Base-by-base conservation (phyloP, 805 yeast species). In the Kazachstania africana region DNA sequence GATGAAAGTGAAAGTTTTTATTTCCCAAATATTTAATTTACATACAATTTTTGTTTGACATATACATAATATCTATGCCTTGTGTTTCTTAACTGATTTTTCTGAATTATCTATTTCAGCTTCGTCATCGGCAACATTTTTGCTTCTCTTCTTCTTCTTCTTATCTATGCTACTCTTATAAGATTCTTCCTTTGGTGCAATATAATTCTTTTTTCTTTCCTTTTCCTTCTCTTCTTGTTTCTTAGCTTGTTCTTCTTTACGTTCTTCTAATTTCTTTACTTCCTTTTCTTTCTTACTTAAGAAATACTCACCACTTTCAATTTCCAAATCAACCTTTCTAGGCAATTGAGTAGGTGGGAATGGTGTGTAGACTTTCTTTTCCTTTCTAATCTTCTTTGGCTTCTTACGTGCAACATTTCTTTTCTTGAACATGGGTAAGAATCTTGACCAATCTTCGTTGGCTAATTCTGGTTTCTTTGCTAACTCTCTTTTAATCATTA, bases 331-430 rank as follows among this genome's bases (percentile, higher is more conserved):
- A 59, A 91, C 68, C 81, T 91, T 87, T 67, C 97, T 79, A 52
- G 97, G 98, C 44, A 75, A 72, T 62, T 83, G 98, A 32, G 83
- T 81, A 47, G 98, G 97, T 63, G 98, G 98, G 85, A 91, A 91
- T 53, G 98, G 97, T 21, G 98, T 91, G 72, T 88, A 88, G 3
- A 74, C 77, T 60, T 78, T 87, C 66, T 72, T 68, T 35, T 59
- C 63, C 30, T 57, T 76, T 46, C 61, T 71, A 49, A 70, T 63
- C 56, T 71, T 74, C 59, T 70, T 74, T 38, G 91, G 81, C 68
- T 78, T 78, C 78, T 81, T 81, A 53, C 98, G 77, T 23, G 94
- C 94, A 43, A 88, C 95, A 51, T 85, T 85, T 58, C 87, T 78
- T 70, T 88, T 91, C 72, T 84, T 91, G 66, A 91, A 91, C 66